Evolutionary conservation across 768 basidiomycete genomes (phyloP).

Genomic region (Hygrophorus russula): DNA sequence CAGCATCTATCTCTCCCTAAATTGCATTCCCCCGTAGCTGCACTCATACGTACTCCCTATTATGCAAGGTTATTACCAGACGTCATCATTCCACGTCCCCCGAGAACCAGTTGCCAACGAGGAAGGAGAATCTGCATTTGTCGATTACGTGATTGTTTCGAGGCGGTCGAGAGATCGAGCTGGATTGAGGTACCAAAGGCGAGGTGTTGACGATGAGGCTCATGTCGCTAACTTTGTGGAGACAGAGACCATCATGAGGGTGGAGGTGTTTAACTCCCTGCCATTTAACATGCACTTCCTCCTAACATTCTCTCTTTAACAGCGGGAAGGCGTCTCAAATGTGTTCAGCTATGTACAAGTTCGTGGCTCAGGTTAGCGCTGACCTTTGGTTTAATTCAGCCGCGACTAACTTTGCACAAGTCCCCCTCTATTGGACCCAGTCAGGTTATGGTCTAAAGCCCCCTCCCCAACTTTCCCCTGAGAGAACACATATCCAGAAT

Average conservation of each 20-base stretch:
- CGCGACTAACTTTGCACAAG: slow-evolving; percentile 23
- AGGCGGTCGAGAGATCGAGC: slow-evolving; percentile 82
- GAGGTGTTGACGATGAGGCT: slow-evolving; percentile 89
- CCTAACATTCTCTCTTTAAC: slow-evolving; percentile 1
- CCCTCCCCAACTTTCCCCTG: slow-evolving; percentile 63
- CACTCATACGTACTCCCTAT: slow-evolving; percentile 84
- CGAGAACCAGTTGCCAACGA: slow-evolving; percentile 31
- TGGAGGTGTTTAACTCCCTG: slow-evolving; percentile 44
- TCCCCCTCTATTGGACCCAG: slow-evolving; percentile 92
- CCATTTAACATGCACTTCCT: background rate
- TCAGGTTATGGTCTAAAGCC: slow-evolving; percentile 82
- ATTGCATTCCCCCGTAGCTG: slow-evolving; percentile 27
- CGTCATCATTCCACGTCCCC: slow-evolving; percentile 54
- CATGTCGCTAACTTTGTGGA: slow-evolving; percentile 95
- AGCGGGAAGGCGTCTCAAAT: slow-evolving; percentile 70
- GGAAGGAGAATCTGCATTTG: slow-evolving; percentile 33
- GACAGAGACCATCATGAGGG: slow-evolving; percentile 79
- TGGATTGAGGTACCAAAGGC: slow-evolving; percentile 86
- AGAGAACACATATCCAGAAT: slow-evolving; percentile 65
- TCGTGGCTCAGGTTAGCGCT: slow-evolving; percentile 73
- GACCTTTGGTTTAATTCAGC: background rate
- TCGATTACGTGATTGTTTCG: slow-evolving; percentile 78
- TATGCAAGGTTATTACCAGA: slow-evolving; percentile 88
- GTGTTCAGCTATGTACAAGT: slow-evolving; percentile 85
- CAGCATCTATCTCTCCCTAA: background rate